These are phyloP conservation scores for Petunia hybrid DNA, from an alignment of 305 asterid species.

Conservation along the genomic window DNA sequence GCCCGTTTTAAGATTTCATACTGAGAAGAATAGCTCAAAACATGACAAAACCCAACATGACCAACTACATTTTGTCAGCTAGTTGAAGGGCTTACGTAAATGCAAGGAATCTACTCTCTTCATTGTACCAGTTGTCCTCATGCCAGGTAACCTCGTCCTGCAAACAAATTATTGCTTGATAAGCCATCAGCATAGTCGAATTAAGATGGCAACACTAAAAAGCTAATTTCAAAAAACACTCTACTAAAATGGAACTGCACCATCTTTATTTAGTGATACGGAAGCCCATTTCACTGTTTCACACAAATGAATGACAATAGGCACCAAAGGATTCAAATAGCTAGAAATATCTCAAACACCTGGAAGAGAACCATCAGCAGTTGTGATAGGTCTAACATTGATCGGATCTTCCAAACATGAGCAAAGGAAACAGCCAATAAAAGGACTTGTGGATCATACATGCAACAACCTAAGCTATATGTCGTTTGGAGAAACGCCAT, in stretches of 20 bases:
- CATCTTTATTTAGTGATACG: neutral
- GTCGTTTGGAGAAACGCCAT: conserved; percentile 21
- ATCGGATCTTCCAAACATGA: neutral
- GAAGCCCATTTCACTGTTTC: neutral
- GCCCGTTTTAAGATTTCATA: neutral
- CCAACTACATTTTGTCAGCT: neutral
- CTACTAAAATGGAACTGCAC: neutral
- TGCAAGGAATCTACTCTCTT: conserved; percentile 93
- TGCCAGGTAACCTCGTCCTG: conserved; percentile 97
- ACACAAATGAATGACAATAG: neutral
- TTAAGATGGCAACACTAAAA: neutral
- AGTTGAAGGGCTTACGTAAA: conserved; percentile 72
- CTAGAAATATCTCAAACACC: conserved; percentile 16
- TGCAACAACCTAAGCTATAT: conserved; percentile 1
- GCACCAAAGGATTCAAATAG: conserved; percentile 21
- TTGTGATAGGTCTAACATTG: neutral
- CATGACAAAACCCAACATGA: neutral
- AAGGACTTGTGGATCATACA: conserved; percentile 19
- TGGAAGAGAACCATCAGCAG: conserved; percentile 19
- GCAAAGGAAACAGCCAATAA: neutral
- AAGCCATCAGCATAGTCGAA: conserved; percentile 23
- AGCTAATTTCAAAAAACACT: neutral
- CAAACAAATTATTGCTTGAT: conserved; percentile 33
- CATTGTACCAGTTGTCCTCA: conserved; percentile 87
- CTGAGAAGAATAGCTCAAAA: neutral